Conservation (phyloP, 2,329 filamentous ascomycete species). For the Curvularia eragrostidis region DNA sequence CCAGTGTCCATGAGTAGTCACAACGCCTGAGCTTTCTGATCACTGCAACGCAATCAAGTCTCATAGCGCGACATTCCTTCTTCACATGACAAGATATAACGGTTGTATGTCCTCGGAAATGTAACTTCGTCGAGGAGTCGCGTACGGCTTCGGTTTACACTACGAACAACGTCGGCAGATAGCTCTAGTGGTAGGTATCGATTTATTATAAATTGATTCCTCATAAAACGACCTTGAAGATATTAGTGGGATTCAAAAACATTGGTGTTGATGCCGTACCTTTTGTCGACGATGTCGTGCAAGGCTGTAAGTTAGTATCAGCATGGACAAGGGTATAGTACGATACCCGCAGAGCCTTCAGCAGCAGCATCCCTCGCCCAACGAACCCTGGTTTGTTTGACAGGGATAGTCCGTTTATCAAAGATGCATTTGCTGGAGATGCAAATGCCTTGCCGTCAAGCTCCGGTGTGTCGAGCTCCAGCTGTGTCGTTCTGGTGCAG, state of each 20-base stretch:
- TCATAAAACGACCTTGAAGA: background rate
- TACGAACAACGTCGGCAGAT: background rate
- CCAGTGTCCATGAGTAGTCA: background rate
- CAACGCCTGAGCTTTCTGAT: background rate
- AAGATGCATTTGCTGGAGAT: too few relatives aligned
- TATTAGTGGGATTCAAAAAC: background rate
- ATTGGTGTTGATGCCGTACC: background rate
- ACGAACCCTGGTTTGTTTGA: too few relatives aligned
- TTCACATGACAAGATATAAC: background rate
- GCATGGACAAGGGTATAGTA: background rate
- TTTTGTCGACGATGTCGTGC: background rate
- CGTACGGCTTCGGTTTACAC: background rate
- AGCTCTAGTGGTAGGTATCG: background rate
- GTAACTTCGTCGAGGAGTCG: background rate
- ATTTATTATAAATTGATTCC: background rate
- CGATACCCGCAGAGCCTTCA: background rate
- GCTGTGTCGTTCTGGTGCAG: background rate
- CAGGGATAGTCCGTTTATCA: too few relatives aligned
- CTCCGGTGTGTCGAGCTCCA: background rate
- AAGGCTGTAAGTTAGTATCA: background rate
- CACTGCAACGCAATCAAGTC: background rate
- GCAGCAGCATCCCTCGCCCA: background rate
- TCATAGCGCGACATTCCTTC: too few relatives aligned
- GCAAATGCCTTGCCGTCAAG: background rate
- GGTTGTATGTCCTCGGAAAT: background rate